Evolutionary conservation across 2,329 filamentous ascomycete species (phyloP).

Genomic region (Cercospora beticola): DNA sequence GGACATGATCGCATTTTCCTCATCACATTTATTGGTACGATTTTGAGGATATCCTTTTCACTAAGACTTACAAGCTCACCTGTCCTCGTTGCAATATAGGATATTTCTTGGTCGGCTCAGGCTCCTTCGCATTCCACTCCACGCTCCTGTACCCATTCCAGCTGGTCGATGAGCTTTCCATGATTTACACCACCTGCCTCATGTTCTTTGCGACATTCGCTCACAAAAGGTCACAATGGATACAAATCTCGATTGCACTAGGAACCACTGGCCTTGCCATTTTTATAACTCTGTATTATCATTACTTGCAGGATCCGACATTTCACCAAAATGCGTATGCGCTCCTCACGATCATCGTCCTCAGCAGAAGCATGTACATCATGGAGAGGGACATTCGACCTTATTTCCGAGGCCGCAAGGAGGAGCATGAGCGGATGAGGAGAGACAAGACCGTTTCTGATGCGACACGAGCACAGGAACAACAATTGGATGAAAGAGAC

Average conservation of each 20-base stretch:
- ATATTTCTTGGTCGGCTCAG: conserved; percentile 61
- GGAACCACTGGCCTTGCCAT: conserved; percentile 53
- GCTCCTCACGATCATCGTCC: conserved; percentile 66
- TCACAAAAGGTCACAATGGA: conserved; percentile 57
- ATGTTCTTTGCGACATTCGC: conserved; percentile 75
- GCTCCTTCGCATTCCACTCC: conserved; percentile 63
- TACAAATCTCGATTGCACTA: conserved; percentile 57
- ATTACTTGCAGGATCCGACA: conserved; percentile 74
- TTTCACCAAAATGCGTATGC: conserved; percentile 84
- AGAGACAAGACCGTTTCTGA: conserved; percentile 24
- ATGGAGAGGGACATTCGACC: conserved; percentile 69
- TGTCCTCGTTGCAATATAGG: conserved; percentile 29
- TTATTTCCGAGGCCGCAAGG: conserved; percentile 47
- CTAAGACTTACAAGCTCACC: not conserved
- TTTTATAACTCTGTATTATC: conserved; percentile 78
- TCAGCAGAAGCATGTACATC: conserved; percentile 72
- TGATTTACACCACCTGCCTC: conserved; percentile 71
- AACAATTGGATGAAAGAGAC: conserved; percentile 57
- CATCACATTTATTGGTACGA: conserved; percentile 56
- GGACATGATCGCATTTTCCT: conserved; percentile 74
- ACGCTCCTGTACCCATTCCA: conserved; percentile 67
- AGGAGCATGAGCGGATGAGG: conserved; percentile 39
- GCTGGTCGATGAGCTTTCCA: conserved; percentile 67
- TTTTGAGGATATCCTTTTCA: not conserved
- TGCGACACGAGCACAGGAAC: conserved; percentile 40